Evolutionary conservation across 305 asterid species (phyloP), one percentile per base, ranked within the genome.

Genomic region (Plantago lanceolata): DNA sequence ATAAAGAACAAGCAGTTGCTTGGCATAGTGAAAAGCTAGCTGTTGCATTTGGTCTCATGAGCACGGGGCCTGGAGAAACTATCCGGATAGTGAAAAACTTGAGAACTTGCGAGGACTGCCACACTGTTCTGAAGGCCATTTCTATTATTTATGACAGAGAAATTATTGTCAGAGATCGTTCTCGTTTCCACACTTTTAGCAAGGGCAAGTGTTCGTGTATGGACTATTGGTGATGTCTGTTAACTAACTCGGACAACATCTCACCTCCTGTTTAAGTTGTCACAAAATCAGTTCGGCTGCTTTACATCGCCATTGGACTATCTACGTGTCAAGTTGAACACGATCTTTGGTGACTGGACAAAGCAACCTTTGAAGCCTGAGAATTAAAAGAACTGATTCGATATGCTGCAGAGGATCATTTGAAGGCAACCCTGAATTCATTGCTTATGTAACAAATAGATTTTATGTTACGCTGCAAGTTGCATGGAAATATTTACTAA

Each of bases 1-100:
- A 85, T 64, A 84, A 82, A 74, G 84, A 71, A 70, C 73, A 82
- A 61, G 85, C 91, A n/a, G 84, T 82, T 33, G 79, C 82, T 49
- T 88, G 77, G 88, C 92, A 85, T 62, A 81, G 87, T 66, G 89
- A 88, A 66, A 85, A 84, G 76, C 75, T 85, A 57, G 92, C 88
- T 6, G n/a, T 78, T 68, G 85, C 85, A 2, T 84, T 78, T 72
- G 91, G 84, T 45, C 67, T 84, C 50, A 74, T 84, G 84, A 68
- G 59, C 57, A 78, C 78, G 43, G 31, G 4, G 26, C 66, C 76
- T 9, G 68, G 75, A 56, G 73, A 73, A 58, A 68, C 68, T 19
- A 73, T 84, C 13, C 63, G 74, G 48, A 81, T 84, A 60, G 83
- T 79, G 37, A 86, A 85, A 44, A 82, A 85, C 61, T 62, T 86